Base-by-base conservation (phyloP, 176 grass and related monocot genomes). In the Carex cristatella region DNA sequence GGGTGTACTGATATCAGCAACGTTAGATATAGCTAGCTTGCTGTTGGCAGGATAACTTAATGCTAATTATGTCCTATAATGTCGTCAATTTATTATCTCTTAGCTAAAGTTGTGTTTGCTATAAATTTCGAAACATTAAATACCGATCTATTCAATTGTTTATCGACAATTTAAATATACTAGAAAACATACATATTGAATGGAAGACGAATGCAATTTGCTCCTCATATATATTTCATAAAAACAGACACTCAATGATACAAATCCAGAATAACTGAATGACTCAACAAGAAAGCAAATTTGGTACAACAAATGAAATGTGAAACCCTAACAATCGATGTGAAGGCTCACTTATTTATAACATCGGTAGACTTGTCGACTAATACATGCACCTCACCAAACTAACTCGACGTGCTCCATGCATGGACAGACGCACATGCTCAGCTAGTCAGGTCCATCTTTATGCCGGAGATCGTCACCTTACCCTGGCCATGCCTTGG, bases 331-430 rank as follows among this genome's bases (percentile, higher is more conserved):
- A 75, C 70, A 75, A 75, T 28, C 42, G 0, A 80, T 8, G 14
- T 35, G 19, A 80, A 80, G 54, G 78, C 5, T 79, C 51, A 60
- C 56, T 79, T 57, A 53, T 75, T 75, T n/a, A 27, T 75, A 53
- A 53, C 44, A 27, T 5, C 19, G 9, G 3, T 51, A 80, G 30
- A 60, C 31, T 80, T 61, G 18, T n/a, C 55, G 78, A 80, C 30
- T 80, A 37, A 56, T 75, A 49, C 28, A 59, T 33, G 54, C 33
- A 80, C 54, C 54, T 57, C 19, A 56, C 19, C 9, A 15, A 56
- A 79, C 46, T 28, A 6, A 16, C 15, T 2, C 18, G 8, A 58
- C 13, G 30, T 66, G 65, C 65, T 68, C 76, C 51, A 31, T 12
- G 6, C 51, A 9, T 14, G 53, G 23, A 55, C 48, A 32, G 51